Evolutionary conservation across 805 yeast genomes (phyloP).

Genomic region (Barnettozyma siamensis): DNA sequence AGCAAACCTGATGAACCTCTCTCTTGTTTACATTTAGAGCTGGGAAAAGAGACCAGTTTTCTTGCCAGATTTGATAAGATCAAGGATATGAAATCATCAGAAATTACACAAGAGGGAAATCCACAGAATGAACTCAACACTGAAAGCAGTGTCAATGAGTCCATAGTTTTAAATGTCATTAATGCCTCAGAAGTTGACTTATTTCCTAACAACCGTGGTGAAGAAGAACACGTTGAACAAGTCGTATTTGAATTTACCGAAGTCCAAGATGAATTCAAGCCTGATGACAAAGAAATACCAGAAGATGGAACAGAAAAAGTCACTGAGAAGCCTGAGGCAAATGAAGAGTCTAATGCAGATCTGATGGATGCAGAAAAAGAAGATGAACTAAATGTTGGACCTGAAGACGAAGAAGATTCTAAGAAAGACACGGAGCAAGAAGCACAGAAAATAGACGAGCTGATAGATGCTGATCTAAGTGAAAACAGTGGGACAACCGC

Average conservation of each 20-base stretch:
- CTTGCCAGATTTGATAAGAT: conserved; percentile 12
- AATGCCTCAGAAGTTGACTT: too few species aligned
- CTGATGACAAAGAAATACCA: too few species aligned
- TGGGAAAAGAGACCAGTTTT: conserved; percentile 14
- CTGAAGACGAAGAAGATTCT: neutral
- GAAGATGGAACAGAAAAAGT: too few species aligned
- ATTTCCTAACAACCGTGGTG: too few species aligned
- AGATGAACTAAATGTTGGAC: neutral
- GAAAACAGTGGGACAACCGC: too few species aligned
- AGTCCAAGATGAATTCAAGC: too few species aligned
- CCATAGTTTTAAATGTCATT: too few species aligned
- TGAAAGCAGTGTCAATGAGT: too few species aligned
- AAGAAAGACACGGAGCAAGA: neutral
- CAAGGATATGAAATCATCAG: conserved; percentile 2
- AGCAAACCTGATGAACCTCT: conserved; percentile 8
- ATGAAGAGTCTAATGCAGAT: neutral
- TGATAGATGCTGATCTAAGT: neutral
- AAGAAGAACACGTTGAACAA: too few species aligned
- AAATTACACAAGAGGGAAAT: neutral
- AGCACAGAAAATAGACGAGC: neutral
- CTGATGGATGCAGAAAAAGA: neutral
- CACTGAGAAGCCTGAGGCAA: too few species aligned
- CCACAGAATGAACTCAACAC: too few species aligned
- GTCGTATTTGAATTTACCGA: too few species aligned
- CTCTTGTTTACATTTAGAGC: conserved; percentile 11